A percentile compares a stretch with the other conserved stretches of the same genome.
Conservation (phyloP, 768 basidiomycete species). For the Naematelia aurantialba region DNA sequence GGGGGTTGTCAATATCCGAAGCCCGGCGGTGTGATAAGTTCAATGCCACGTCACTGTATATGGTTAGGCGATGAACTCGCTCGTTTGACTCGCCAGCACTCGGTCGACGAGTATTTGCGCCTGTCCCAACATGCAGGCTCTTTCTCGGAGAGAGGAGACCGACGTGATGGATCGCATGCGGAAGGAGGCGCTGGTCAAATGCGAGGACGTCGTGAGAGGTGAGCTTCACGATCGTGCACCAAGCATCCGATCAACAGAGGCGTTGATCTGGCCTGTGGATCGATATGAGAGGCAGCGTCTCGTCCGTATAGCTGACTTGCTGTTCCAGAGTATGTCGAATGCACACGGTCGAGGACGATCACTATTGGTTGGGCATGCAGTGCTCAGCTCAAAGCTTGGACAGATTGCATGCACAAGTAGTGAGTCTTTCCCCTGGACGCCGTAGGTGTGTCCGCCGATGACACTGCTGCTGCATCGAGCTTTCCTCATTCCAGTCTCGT, state of each 20-base stretch:
- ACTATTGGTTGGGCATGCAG: background rate
- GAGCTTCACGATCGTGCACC: no score
- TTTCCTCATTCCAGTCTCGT: no score
- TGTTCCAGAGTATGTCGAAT: background rate
- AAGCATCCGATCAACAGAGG: no score
- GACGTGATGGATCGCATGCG: background rate
- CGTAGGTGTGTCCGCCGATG: no score
- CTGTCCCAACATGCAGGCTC: background rate
- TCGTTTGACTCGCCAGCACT: no score
- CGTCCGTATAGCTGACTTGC: background rate
- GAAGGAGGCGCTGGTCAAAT: background rate
- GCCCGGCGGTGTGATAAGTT: background rate
- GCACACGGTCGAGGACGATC: background rate
- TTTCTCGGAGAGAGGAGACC: background rate
- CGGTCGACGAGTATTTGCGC: no score
- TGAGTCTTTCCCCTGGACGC: background rate
- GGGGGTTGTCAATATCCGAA: background rate
- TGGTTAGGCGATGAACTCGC: no score
- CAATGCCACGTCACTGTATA: background rate
- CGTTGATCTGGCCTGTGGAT: no score
- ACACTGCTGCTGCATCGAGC: no score
- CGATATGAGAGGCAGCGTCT: background rate
- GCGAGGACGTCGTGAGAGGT: background rate
- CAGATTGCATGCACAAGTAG: background rate
- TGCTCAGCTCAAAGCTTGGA: background rate